Conservation (phyloP, 257 asterid species). For the Salvia hispanica region DNA sequence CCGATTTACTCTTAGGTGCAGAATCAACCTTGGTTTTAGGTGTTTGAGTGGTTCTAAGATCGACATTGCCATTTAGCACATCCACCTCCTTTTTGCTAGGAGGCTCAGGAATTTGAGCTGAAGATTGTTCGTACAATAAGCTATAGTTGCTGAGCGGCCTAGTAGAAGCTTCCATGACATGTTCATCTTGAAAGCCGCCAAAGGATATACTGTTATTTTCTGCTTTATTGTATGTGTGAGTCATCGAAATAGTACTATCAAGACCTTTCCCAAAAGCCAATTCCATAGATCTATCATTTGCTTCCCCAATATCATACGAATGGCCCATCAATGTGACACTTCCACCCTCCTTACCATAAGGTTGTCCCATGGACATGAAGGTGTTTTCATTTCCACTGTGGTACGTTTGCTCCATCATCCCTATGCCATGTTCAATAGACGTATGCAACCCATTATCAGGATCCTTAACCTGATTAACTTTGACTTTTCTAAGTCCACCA, state of each 20-base stretch:
- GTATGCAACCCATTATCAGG: slow-evolving; percentile 48
- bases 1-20: slow-evolving; percentile 52
- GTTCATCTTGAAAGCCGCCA: slow-evolving; percentile 69
- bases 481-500: slow-evolving; percentile 67
- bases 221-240: slow-evolving; percentile 53
- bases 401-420: slow-evolving; percentile 55
- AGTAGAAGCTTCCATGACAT: slow-evolving; percentile 56
- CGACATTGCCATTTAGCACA: slow-evolving; percentile 38
- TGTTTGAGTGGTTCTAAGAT: slow-evolving; percentile 38
- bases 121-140: slow-evolving; percentile 62
- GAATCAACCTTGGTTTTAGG: slow-evolving; percentile 52
- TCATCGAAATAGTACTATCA: slow-evolving; percentile 41
- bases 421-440: slow-evolving; percentile 45
- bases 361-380: slow-evolving; percentile 54
- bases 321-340: slow-evolving; percentile 47
- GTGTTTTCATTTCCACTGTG: slow-evolving; percentile 50
- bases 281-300: slow-evolving; percentile 47
- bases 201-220: slow-evolving; percentile 51
- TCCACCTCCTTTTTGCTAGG: slow-evolving; percentile 49
- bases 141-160: slow-evolving; percentile 67
- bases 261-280: slow-evolving; percentile 49
- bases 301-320: slow-evolving; percentile 50
- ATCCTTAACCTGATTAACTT: slow-evolving; percentile 73
- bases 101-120: slow-evolving; percentile 53
- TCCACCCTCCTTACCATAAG: slow-evolving; percentile 61